Base-by-base conservation (phyloP, 805 yeast genomes). In the Yamadazyma kitorensis region DNA sequence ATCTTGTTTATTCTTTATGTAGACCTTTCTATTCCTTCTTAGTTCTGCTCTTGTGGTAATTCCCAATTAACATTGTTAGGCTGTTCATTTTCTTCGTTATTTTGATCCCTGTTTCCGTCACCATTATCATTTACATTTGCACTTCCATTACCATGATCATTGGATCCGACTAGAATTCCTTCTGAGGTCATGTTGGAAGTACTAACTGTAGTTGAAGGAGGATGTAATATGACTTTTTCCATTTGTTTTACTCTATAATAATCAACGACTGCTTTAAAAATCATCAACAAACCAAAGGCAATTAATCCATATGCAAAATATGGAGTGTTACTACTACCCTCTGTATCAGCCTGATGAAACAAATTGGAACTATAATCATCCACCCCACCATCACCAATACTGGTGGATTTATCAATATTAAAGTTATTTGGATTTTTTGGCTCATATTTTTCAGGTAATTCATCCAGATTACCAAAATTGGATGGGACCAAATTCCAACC, bases 241-340 rank as follows among this genome's bases (percentile, higher is more conserved):
- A 80, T 80, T 49, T 74, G 76, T 53, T 82, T 79, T n/a, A 91
- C 93, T 43, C 78, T 69, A 44, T 71, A 70, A 55, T 81, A 91
- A 53, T 84, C 93, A 29, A 71, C 59, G n/a, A 84, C 42, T 9
- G 95, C 78, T 51, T 82, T 84, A 12, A 78, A 37, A 8, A 82
- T 60, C 4, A 91, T 67, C 36, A 82, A 70, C 1, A 73, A 52
- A 2, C 98, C 98, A 29, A 84, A 64, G 1, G 80, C 67, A 32
- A 86, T 78, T 24, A 86, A 61, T 0, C 74, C 70, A 33, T 78
- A 73, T 0, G 91, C 82, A 29, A 84, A 56, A 31, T 77, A 59
- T 2, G 82, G 82, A 14, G 73, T 54, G n/a, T 37, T 38, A 20
- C 34, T 27, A 14, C 14, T 19, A 7, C 34, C 24, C 7, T 34